Evolutionary conservation across 192 early-diverging fungal species (phyloP).

Genomic region (Thamnidium elegans): DNA sequence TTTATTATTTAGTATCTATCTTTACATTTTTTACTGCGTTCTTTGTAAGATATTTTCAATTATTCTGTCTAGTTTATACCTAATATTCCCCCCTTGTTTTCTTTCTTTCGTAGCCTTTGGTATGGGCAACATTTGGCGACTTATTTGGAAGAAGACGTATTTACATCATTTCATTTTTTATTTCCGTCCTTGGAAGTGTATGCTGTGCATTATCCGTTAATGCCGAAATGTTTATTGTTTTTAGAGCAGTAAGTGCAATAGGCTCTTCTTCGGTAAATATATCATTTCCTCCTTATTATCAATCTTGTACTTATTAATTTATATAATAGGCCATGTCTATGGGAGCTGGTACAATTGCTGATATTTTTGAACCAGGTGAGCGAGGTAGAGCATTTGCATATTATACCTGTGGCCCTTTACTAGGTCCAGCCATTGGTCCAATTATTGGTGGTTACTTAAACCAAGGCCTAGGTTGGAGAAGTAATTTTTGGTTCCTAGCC

Average conservation of each 20-base stretch:
- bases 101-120: conserved; percentile 10
- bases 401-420: conserved; percentile 22
- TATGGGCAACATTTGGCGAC: conserved; percentile 31
- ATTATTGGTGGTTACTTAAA: conserved; percentile 40
- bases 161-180: conserved; percentile 26
- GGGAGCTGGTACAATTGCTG: conserved; percentile 38
- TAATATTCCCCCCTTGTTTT: background rate
- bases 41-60: conserved; percentile 18
- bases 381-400: conserved; percentile 34
- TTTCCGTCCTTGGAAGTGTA: conserved; percentile 21
- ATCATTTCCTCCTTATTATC: no score
- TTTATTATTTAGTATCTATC: conserved; percentile 23
- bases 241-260: conserved; percentile 30
- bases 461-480: conserved; percentile 38
- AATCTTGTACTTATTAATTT: background rate
- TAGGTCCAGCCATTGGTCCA: conserved; percentile 35
- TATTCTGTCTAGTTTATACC: background rate
- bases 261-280: conserved; percentile 19
- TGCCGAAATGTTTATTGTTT: conserved; percentile 25
- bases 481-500: conserved; percentile 35
- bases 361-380: conserved; percentile 30
- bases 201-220: conserved; percentile 33
- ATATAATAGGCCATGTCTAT: conserved; percentile 26
- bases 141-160: conserved; percentile 23
- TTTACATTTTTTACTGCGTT: conserved; percentile 32